phyloP scores from a whole-genome alignment of 371 early-diverging fungal species.

The Mortierella sp. region DNA sequence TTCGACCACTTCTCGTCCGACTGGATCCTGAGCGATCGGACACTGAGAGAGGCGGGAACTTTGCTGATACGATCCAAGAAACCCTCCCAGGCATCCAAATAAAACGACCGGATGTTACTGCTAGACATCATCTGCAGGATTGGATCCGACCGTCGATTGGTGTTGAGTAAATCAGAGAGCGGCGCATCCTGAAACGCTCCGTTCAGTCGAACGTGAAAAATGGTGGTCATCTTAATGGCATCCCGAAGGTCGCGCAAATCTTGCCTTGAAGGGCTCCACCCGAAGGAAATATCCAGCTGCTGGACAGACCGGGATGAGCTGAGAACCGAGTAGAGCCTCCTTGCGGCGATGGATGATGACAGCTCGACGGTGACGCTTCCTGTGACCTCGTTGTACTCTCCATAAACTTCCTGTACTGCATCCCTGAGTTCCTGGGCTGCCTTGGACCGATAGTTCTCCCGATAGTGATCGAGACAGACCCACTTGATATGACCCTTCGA shows the following conservation, averaged over 20 bases:
- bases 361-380: neutral
- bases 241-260: constrained; percentile 16
- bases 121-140: constrained; percentile 14
- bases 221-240: constrained; percentile 10
- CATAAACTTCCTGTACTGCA: neutral
- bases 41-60: neutral
- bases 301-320: neutral
- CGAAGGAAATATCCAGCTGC: constrained; percentile 10
- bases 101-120: constrained; percentile 2
- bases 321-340: constrained; percentile 16
- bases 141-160: constrained; percentile 16
- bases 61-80: constrained; percentile 13
- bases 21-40: neutral
- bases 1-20: neutral
- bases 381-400: neutral
- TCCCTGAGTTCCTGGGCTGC: neutral
- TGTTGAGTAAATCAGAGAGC: neutral
- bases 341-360: neutral
- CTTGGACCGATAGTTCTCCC: neutral
- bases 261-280: neutral
- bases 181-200: neutral
- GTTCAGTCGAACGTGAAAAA: constrained; percentile 4
- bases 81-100: constrained; percentile 7
- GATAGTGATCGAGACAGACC: constrained; percentile 18
- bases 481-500: constrained; percentile 17